phyloP scores from a whole-genome alignment of 139 green algal species.

The Chlorella sorokiniana region DNA sequence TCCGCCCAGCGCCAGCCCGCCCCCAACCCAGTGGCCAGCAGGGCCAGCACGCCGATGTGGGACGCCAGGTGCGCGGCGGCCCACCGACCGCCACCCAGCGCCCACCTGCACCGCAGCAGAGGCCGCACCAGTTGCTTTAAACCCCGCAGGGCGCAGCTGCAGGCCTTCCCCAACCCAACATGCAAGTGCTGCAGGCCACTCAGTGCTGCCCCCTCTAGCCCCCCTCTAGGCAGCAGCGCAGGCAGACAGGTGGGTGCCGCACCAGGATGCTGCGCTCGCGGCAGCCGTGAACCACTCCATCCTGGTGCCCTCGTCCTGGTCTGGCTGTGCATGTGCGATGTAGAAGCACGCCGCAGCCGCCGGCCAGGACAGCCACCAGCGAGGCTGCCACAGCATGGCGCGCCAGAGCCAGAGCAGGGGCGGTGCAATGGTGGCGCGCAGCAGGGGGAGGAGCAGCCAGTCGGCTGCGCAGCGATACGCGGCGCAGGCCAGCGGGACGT shows the following conservation, averaged over 20 bases:
- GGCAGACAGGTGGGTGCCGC: too few relatives aligned
- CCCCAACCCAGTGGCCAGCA: not conserved
- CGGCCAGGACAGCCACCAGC: constrained; percentile 19
- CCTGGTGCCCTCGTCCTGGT: too few relatives aligned
- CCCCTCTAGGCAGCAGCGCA: too few relatives aligned
- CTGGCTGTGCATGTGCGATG: not conserved
- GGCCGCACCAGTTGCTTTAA: not conserved
- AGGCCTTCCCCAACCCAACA: not conserved
- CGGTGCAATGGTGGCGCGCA: not conserved
- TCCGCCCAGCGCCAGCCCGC: not conserved
- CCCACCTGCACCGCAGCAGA: constrained; percentile 11
- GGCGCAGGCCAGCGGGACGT: constrained; percentile 2
- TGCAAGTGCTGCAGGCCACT: not conserved
- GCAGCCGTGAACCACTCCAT: too few relatives aligned
- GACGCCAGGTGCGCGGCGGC: not conserved
- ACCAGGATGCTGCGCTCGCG: too few relatives aligned
- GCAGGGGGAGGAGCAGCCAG: constrained; percentile 10
- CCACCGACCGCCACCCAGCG: constrained; percentile 17
- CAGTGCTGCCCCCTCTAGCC: too few relatives aligned
- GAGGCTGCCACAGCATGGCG: constrained; percentile 10
- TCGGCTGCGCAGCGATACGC: not conserved
- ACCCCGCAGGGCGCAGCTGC: not conserved
- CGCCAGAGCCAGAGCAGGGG: constrained; percentile 1
- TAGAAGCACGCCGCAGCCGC: not conserved
- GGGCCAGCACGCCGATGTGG: not conserved